A percentile compares a stretch with the other conserved stretches of the same genome.
Evolutionary conservation across 2,329 filamentous ascomycete species (phyloP).

Genomic region (Bipolaris oryzae): DNA sequence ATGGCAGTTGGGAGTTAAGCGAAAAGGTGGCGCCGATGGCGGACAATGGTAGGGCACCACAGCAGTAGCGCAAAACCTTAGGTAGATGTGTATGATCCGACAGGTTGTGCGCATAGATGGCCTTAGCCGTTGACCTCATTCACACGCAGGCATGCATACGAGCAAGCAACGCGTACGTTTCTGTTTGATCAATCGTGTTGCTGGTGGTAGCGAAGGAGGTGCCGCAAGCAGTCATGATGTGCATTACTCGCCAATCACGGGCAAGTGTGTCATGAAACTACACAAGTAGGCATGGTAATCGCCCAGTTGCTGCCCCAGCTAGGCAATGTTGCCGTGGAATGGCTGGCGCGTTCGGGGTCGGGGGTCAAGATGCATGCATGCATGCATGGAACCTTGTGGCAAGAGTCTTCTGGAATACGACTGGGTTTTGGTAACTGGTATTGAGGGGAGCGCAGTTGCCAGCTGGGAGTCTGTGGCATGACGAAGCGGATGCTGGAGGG

Average conservation of each 20-base stretch:
- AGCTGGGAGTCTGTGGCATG: constrained; percentile 13
- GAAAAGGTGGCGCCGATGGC: constrained; percentile 18
- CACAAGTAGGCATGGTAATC: not conserved
- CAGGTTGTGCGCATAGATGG: constrained; percentile 15
- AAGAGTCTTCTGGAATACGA: constrained; percentile 27
- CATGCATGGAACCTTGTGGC: constrained; percentile 7
- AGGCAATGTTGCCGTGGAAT: constrained; percentile 6
- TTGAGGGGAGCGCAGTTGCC: constrained; percentile 11
- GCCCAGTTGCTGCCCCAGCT: not conserved
- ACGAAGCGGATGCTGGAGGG: constrained; percentile 13
- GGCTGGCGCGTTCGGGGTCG: constrained; percentile 3
- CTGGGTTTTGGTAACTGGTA: constrained; percentile 3
- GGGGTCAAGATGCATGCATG: constrained; percentile 3
- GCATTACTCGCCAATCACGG: not conserved
- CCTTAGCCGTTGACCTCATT: constrained; percentile 17
- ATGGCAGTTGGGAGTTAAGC: constrained; percentile 8
- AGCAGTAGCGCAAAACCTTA: constrained; percentile 18
- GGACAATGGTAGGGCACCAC: constrained; percentile 23
- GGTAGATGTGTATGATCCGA: constrained; percentile 21
- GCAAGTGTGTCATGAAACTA: not conserved
- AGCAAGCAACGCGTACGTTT: constrained; percentile 5
- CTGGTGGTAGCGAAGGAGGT: not conserved
- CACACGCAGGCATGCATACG: constrained; percentile 7
- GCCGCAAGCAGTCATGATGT: not conserved
- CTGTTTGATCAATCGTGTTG: not conserved